These are phyloP conservation scores for Phytophthora sansomeana DNA, from an alignment of 352 stramenopile species.

Conservation along the genomic window DNA sequence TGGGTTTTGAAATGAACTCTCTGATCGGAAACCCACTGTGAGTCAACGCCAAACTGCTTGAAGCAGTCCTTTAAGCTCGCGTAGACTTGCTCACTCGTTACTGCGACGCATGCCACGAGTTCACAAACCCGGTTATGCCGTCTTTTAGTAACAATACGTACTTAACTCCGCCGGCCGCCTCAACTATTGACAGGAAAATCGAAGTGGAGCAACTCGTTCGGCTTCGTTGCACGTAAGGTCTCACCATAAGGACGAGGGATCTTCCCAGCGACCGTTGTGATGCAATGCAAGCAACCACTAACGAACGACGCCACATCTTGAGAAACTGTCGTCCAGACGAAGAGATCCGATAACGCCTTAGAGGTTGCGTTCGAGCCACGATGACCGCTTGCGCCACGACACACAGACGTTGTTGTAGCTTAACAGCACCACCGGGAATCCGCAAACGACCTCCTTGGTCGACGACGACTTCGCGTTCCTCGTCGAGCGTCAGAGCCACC, in stretches of 20 bases:
- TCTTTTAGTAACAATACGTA: constrained; percentile 45
- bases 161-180: neutral
- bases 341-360: neutral
- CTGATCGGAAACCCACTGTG: neutral
- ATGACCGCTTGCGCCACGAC: constrained; percentile 28
- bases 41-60: neutral
- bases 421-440: constrained; percentile 1
- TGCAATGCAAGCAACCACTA: constrained; percentile 24
- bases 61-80: constrained; percentile 23
- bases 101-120: constrained; percentile 18
- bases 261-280: neutral
- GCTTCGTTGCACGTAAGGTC: constrained; percentile 32
- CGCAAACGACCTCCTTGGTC: neutral
- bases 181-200: constrained; percentile 30
- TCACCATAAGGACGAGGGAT: constrained; percentile 25
- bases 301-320: constrained; percentile 26
- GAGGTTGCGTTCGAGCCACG: constrained; percentile 20
- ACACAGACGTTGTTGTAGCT: constrained; percentile 29
- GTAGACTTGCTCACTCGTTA: neutral
- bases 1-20: neutral
- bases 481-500: too few relatives aligned
- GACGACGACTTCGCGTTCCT: too few relatives aligned
- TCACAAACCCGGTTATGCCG: constrained; percentile 36
- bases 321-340: constrained; percentile 18
- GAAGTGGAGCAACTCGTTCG: constrained; percentile 49